Conservation (phyloP, 192 early-diverging fungal genomes). For the Rhizophagus sp. region DNA sequence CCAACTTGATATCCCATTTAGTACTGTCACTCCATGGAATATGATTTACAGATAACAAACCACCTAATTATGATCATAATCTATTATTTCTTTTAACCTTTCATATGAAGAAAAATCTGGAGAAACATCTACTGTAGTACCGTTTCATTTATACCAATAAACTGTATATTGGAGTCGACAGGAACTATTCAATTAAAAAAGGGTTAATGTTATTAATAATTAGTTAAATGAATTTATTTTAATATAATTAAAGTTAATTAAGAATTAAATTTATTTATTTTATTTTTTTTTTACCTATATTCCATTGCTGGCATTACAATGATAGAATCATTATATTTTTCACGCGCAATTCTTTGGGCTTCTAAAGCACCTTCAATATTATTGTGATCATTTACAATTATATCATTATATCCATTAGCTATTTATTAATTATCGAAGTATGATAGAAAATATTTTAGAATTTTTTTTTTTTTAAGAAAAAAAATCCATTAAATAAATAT, state of each 20-base stretch:
- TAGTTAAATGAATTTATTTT: background rate
- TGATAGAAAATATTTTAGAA: too few relatives aligned
- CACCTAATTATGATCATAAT: constrained; percentile 63
- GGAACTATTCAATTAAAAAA: constrained; percentile 35
- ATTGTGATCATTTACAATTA: constrained; percentile 75
- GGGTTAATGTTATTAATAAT: background rate
- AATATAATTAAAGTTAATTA: background rate
- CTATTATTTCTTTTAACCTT: constrained; percentile 58
- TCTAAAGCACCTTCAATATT: constrained; percentile 60
- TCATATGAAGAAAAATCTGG: constrained; percentile 58
- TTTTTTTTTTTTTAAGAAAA: background rate
- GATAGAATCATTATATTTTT: constrained; percentile 52
- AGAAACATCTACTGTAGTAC: constrained; percentile 39
- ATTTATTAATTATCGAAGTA: background rate
- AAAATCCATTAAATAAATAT: background rate
- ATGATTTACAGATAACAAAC: constrained; percentile 74
- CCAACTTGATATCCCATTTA: constrained; percentile 52
- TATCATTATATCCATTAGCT: constrained; percentile 70
- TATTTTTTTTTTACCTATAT: constrained; percentile 44
- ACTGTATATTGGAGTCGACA: constrained; percentile 73
- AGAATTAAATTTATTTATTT: too few relatives aligned
- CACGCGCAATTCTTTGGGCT: constrained; percentile 55
- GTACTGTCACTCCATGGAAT: constrained; percentile 76
- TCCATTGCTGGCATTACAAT: constrained; percentile 71
- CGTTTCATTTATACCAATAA: constrained; percentile 57